Conservation (phyloP, 495 filamentous ascomycete genomes). For the Penicillium cosmopolitanum region DNA sequence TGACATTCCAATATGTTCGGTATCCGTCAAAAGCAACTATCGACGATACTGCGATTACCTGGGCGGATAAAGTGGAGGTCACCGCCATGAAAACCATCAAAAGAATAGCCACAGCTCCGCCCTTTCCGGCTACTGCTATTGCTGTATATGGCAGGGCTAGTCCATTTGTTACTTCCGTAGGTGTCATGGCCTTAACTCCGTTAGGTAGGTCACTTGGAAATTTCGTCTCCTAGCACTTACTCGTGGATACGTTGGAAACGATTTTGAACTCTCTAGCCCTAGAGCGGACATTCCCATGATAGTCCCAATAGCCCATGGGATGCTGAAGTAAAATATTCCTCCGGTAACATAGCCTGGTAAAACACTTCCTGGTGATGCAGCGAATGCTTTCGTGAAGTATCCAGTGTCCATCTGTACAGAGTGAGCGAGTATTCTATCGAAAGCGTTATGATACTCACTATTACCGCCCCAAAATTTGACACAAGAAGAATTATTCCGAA, state of each 20-base stretch:
- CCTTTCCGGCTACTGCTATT: slow-evolving; percentile 31
- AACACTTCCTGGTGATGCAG: neutral
- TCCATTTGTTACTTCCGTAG: slow-evolving; percentile 52
- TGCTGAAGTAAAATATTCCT: slow-evolving; percentile 3
- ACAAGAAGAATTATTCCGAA: slow-evolving; percentile 97
- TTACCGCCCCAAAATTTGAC: slow-evolving; percentile 48
- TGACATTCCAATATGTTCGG: slow-evolving; percentile 28
- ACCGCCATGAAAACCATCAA: slow-evolving; percentile 40
- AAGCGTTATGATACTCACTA: slow-evolving; percentile 55
- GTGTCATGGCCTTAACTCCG: neutral
- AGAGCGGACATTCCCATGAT: slow-evolving; percentile 38
- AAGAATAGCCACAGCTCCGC: slow-evolving; percentile 32
- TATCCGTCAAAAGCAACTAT: slow-evolving; percentile 42
- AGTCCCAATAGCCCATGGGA: slow-evolving; percentile 1
- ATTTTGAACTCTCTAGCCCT: slow-evolving; percentile 68
- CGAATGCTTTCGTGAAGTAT: slow-evolving; percentile 9
- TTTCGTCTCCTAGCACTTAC: neutral
- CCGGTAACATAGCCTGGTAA: slow-evolving; percentile 5
- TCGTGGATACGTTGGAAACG: neutral
- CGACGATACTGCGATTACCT: slow-evolving; percentile 37
- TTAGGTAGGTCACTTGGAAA: neutral
- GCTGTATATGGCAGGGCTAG: slow-evolving; percentile 33
- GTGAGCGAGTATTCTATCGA: neutral
- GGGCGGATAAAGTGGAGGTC: slow-evolving; percentile 32
- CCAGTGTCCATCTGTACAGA: slow-evolving; percentile 5